These are phyloP conservation scores for Euphorbia corollata DNA, from an alignment of 441 rosid species.

Conservation along the genomic window DNA sequence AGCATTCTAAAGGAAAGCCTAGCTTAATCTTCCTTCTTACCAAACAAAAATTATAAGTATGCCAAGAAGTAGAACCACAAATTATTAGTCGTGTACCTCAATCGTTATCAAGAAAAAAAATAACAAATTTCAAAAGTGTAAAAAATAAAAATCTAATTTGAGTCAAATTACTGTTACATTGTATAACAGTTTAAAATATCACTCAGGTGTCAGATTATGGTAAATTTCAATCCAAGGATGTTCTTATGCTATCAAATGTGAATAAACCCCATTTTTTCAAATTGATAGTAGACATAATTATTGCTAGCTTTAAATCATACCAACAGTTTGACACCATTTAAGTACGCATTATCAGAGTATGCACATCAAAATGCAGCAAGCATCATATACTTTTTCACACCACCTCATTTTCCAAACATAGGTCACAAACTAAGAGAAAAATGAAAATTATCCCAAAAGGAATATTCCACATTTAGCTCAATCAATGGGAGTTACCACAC, in stretches of 20 bases:
- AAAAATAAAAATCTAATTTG: background rate
- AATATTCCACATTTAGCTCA: conserved; percentile 8
- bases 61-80: background rate
- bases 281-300: background rate
- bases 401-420: conserved; percentile 1
- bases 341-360: background rate
- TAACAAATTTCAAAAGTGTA: background rate
- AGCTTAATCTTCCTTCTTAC: background rate
- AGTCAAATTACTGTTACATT: background rate
- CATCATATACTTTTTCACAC: background rate
- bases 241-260: background rate
- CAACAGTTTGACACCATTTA: background rate
- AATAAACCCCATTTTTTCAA: background rate
- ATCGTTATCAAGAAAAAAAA: background rate
- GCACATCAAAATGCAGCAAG: background rate
- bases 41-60: conserved; percentile 5
- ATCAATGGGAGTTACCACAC: background rate
- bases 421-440: background rate
- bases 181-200: background rate
- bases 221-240: background rate
- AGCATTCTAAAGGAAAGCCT: background rate
- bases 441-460: background rate
- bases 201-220: background rate
- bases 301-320: background rate
- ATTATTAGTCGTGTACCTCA: background rate